phyloP scores from a whole-genome alignment of 208 protist species.

The Acanthamoeba royreba region DNA sequence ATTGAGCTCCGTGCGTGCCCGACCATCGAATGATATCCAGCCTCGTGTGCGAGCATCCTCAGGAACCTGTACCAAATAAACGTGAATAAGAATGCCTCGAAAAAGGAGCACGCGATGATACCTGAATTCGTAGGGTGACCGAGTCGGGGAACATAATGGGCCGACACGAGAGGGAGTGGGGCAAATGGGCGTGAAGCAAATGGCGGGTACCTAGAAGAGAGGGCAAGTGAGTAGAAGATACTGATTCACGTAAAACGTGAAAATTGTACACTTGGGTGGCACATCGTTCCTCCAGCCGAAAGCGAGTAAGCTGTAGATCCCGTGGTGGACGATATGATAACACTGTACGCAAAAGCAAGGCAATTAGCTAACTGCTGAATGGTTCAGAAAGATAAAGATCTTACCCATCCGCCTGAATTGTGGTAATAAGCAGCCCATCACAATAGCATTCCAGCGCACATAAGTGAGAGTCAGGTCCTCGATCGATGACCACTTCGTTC shows the following conservation, averaged over 20 bases:
- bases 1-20: constrained; percentile 17
- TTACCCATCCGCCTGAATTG: constrained; percentile 76
- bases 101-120: neutral
- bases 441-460: constrained; percentile 70
- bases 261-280: constrained; percentile 82
- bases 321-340: constrained; percentile 88
- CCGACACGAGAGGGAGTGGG: constrained; percentile 40
- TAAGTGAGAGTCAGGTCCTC: constrained; percentile 71
- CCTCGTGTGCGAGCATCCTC: neutral
- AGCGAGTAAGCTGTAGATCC: constrained; percentile 83
- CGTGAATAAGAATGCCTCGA: too few relatives aligned
- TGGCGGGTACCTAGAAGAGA: neutral
- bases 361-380: neutral
- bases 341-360: constrained; percentile 26
- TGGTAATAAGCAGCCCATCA: constrained; percentile 76
- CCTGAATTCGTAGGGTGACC: constrained; percentile 8
- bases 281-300: constrained; percentile 84
- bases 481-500: constrained; percentile 83
- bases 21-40: constrained; percentile 1
- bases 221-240: neutral
- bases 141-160: constrained; percentile 29
- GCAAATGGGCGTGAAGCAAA: constrained; percentile 34
- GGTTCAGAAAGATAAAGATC: neutral
- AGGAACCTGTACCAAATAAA: neutral
- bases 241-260: too few relatives aligned